Evolutionary conservation across 73 alveolate species (phyloP).

Genomic region (Effrenium voratum): DNA sequence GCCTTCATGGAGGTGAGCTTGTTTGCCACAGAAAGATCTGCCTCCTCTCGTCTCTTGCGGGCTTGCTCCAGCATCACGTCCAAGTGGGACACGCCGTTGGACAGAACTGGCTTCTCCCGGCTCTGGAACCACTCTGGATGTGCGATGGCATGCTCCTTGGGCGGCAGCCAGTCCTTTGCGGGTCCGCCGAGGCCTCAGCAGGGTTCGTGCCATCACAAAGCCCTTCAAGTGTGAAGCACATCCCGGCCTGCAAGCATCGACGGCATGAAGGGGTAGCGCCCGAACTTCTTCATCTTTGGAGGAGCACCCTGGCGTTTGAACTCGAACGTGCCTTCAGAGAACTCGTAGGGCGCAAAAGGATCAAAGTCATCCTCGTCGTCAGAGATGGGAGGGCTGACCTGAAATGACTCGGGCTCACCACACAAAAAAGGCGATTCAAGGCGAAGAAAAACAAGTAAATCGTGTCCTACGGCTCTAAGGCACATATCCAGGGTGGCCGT

Average conservation of each 20-base stretch:
- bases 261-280: slow-evolving; percentile 80
- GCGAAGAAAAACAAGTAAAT: background rate
- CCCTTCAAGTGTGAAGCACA: background rate
- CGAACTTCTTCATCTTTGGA: slow-evolving; percentile 71
- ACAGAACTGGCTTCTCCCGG: background rate
- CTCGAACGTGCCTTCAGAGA: slow-evolving; percentile 64
- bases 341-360: slow-evolving; percentile 77
- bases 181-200: slow-evolving; percentile 85
- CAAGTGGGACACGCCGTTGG: slow-evolving; percentile 78
- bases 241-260: slow-evolving; percentile 87
- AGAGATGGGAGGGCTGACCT: slow-evolving; percentile 72
- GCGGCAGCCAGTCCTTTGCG: slow-evolving; percentile 86
- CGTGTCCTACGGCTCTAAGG: background rate
- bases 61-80: slow-evolving; percentile 68
- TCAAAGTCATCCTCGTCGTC: slow-evolving; percentile 90
- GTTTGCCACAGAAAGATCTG: slow-evolving; percentile 29
- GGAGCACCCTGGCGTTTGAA: slow-evolving; percentile 79
- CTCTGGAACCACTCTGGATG: slow-evolving; percentile 92
- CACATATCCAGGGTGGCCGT: slow-evolving; percentile 68
- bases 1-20: slow-evolving; percentile 73
- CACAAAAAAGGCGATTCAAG: background rate
- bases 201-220: background rate
- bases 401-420: background rate
- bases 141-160: slow-evolving; percentile 85
- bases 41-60: slow-evolving; percentile 62